These are phyloP conservation scores for Pelargonium australe DNA, from an alignment of 441 rosid genomes.

Conservation along the genomic window DNA sequence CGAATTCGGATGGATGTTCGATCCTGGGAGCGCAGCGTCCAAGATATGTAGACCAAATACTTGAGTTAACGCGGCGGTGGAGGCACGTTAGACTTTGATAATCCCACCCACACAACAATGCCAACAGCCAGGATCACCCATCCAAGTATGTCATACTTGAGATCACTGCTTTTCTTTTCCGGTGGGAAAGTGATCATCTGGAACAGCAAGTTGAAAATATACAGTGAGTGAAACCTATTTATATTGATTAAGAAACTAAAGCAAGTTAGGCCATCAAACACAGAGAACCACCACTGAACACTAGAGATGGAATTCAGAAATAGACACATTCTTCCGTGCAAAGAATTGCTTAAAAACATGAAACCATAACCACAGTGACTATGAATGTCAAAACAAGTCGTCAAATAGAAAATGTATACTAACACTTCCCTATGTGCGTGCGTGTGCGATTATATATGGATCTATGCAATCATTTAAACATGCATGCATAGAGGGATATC, in stretches of 20 bases:
- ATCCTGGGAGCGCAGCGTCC: background rate
- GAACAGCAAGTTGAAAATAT: conserved; percentile 16
- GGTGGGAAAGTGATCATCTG: conserved; percentile 29
- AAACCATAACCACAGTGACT: background rate
- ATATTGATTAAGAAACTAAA: background rate
- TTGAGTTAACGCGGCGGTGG: conserved; percentile 44
- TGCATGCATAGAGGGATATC: background rate
- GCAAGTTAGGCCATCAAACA: background rate
- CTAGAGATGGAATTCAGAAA: background rate
- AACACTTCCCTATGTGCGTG: background rate
- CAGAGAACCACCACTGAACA: background rate
- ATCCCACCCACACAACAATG: conserved; percentile 50
- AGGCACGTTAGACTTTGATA: conserved; percentile 47
- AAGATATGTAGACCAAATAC: background rate
- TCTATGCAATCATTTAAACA: background rate
- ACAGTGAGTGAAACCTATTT: background rate
- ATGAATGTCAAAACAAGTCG: background rate
- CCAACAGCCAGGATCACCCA: conserved; percentile 62
- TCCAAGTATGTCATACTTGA: conserved; percentile 56
- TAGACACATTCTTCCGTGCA: too few species aligned
- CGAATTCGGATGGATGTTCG: background rate
- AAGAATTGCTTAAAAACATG: background rate
- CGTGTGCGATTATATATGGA: background rate
- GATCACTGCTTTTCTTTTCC: conserved; percentile 44
- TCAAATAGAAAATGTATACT: background rate